phyloP scores from a whole-genome alignment of 371 early-diverging fungal genomes.

The Mortierella sp. region DNA sequence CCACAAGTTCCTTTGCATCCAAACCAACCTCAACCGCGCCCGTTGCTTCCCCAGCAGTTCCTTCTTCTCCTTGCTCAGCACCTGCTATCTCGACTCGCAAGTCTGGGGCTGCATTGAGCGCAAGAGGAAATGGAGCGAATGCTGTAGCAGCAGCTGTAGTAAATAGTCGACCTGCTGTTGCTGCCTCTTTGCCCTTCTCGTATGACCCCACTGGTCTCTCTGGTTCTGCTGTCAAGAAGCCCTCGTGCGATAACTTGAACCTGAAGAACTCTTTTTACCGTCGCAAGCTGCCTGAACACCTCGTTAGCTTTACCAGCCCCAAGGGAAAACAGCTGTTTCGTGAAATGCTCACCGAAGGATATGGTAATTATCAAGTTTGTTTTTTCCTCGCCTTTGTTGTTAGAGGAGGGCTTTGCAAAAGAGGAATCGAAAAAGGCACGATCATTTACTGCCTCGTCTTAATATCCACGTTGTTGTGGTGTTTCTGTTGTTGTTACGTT shows the following conservation, averaged over 20 bases:
- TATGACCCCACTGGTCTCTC: conserved; percentile 56
- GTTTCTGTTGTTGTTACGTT: conserved; percentile 3
- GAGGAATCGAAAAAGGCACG: background rate
- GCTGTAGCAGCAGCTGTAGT: conserved; percentile 17
- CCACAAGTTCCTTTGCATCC: conserved; percentile 24
- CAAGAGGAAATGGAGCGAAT: background rate
- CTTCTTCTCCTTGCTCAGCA: conserved; percentile 30
- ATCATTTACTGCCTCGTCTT: background rate
- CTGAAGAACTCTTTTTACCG: conserved; percentile 81
- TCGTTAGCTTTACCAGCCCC: conserved; percentile 85
- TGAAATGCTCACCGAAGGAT: conserved; percentile 80
- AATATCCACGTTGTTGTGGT: background rate
- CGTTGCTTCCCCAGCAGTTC: conserved; percentile 21
- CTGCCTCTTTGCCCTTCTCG: conserved; percentile 34
- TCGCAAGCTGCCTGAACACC: conserved; percentile 78
- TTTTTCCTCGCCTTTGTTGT: no score
- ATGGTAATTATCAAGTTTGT: conserved; percentile 56
- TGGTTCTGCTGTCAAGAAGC: conserved; percentile 39
- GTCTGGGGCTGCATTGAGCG: background rate
- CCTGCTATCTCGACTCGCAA: conserved; percentile 21
- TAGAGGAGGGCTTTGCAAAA: background rate
- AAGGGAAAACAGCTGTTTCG: conserved; percentile 86
- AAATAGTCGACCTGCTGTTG: background rate
- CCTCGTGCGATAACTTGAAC: conserved; percentile 60
- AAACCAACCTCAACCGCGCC: conserved; percentile 37